These are phyloP conservation scores for Cicer pinnatifidum DNA, from an alignment of 306 rosid species.

Conservation along the genomic window DNA sequence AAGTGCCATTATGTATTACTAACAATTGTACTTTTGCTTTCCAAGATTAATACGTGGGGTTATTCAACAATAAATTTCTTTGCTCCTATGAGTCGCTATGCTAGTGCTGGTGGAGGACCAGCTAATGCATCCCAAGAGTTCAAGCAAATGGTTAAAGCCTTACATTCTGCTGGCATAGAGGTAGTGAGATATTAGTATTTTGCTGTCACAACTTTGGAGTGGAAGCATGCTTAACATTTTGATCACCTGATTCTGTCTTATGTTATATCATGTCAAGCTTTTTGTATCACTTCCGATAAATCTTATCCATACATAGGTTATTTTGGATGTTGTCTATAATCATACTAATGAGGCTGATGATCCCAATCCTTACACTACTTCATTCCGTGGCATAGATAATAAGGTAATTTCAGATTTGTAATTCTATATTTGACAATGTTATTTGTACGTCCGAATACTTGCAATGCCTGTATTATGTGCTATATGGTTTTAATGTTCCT, in stretches of 20 bases:
- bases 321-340: conserved; percentile 96
- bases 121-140: conserved; percentile 83
- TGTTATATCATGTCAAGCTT: conserved; percentile 32
- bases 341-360: conserved; percentile 95
- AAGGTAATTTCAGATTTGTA: conserved; percentile 63
- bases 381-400: conserved; percentile 96
- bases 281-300: conserved; percentile 36
- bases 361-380: conserved; percentile 73
- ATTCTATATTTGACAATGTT: conserved; percentile 32
- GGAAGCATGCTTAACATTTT: conserved; percentile 27
- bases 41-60: conserved; percentile 96
- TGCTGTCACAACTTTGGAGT: conserved; percentile 7
- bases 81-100: conserved; percentile 97
- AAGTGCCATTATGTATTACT: conserved; percentile 36
- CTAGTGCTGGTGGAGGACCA: conserved; percentile 96
- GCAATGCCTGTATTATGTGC: conserved; percentile 23
- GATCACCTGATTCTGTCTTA: conserved; percentile 21
- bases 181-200: conserved; percentile 56
- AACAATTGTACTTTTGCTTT: conserved; percentile 37
- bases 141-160: conserved; percentile 91
- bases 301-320: conserved; percentile 62
- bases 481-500: conserved; percentile 7
- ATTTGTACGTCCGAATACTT: conserved; percentile 20
- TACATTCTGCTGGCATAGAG: conserved; percentile 96
- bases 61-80: conserved; percentile 96